phyloP scores from a whole-genome alignment of 225 moss, liverwort and hornwort genomes.

The Polytrichum formosum region DNA sequence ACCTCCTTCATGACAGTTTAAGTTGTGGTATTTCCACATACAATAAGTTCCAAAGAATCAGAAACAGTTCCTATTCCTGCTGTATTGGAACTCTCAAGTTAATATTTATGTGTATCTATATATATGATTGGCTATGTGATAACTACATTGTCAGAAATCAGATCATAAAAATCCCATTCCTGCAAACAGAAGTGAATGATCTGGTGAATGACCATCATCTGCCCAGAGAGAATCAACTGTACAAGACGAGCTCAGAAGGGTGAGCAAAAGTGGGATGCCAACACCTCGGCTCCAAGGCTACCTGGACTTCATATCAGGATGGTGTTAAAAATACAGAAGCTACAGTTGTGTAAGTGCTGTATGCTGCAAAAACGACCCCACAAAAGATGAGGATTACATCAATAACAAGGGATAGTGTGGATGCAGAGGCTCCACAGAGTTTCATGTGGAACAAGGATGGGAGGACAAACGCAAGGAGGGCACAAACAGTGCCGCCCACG shows the following conservation, averaged over 20 bases:
- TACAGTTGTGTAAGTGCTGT: conserved; percentile 52
- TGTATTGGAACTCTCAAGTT: background rate
- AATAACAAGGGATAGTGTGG: conserved; percentile 17
- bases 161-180: too few species aligned
- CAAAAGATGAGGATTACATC: conserved; percentile 56
- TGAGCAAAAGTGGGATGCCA: too few species aligned
- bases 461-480: conserved; percentile 81
- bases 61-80: too few species aligned
- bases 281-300: too few species aligned
- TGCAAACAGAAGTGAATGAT: too few species aligned
- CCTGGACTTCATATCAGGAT: conserved; percentile 8
- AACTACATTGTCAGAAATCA: background rate
- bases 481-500: conserved; percentile 91
- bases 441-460: conserved; percentile 79
- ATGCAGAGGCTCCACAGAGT: conserved; percentile 38
- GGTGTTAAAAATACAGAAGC: conserved; percentile 44
- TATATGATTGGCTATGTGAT: background rate
- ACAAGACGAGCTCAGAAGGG: too few species aligned
- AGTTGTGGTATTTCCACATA: too few species aligned
- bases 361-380: conserved; percentile 57
- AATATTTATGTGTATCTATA: background rate
- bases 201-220: too few species aligned
- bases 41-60: too few species aligned
- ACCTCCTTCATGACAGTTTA: too few species aligned
- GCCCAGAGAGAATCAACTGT: too few species aligned